Base-by-base conservation (phyloP, 805 yeast genomes). In the Nakazawaea wyomingensis region DNA sequence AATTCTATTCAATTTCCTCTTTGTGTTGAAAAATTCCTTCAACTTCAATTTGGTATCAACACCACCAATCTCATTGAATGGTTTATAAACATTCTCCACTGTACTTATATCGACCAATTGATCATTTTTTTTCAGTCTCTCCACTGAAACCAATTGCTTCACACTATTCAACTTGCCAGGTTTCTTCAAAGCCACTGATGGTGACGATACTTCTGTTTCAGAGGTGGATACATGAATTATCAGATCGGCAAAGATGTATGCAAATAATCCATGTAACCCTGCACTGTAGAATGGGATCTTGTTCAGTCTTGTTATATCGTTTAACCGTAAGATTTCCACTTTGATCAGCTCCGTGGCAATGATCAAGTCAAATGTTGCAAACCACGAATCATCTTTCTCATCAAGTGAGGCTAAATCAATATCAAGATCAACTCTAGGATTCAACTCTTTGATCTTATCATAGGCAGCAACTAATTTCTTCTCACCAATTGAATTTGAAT, bases 211-310 rank as follows among this genome's bases (percentile, higher is more conserved):
- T 10, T 6, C 17, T 43, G 70, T 73, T 31, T 76, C 79, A 37
- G 74, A 71, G 3, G 61, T 64, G 2, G 86, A 71, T 26, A 69
- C 67, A 60, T 86, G 88, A 37, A 68, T 59, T 9, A 87, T 74
- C 47, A 91, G 68, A 61, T 93, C 99, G 3, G 80, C 78, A 56
- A 90, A 82, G 1, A 87, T 72, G 54, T 77, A 85, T 1, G 96
- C 96, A 58, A 75, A 88, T 56, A 90, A 65, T 0, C 99, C 99
- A 59, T 83, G 83, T 2, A 79, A 56, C 0, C 81, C 82, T 1
- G 85, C 65, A 13, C 76, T 70, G 57, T 85, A 88, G 24, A 93
- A 68, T 3, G 96, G 86, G 16, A 81, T 72, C 22, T 68, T 66
- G 16, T 71, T 62, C 2, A 54, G 39, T 50, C 97, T 74, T 6